phyloP scores from a whole-genome alignment of 805 yeast genomes.

The Yarrowia bubula region DNA sequence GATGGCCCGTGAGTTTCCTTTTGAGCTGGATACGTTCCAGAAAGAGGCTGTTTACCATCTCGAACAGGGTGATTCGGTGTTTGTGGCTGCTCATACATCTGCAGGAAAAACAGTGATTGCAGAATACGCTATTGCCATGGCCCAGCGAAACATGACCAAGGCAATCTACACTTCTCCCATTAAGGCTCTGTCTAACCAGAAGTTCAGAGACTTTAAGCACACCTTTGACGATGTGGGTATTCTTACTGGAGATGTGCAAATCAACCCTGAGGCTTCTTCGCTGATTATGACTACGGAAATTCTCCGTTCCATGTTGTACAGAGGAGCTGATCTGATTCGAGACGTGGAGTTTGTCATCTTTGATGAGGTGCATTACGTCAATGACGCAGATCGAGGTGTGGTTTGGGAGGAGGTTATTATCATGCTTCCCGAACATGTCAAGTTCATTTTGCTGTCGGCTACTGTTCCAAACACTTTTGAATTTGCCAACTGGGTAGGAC shows the following conservation, averaged over 20 bases:
- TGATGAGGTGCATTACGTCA: conserved; percentile 97
- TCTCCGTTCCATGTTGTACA: conserved; percentile 89
- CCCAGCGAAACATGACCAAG: conserved; percentile 91
- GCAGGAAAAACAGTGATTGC: conserved; percentile 99
- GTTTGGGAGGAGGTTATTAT: conserved; percentile 99
- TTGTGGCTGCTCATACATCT: conserved; percentile 98
- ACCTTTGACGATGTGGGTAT: conserved; percentile 87
- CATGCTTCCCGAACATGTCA: conserved; percentile 95
- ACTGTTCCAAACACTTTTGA: conserved; percentile 98
- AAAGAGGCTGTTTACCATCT: conserved; percentile 95
- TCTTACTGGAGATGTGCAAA: conserved; percentile 96
- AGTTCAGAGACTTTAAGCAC: conserved; percentile 81
- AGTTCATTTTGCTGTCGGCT: conserved; percentile 86
- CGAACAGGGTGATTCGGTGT: conserved; percentile 97
- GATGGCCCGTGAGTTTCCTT: conserved; percentile 94
- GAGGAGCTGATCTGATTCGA: conserved; percentile 94
- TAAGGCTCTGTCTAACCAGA: conserved; percentile 85
- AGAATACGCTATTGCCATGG: conserved; percentile 97
- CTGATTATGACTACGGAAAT: conserved; percentile 98
- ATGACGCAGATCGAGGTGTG: conserved; percentile 95
- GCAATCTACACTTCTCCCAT: conserved; percentile 96
- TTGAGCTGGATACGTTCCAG: conserved; percentile 90
- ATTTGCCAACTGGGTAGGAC: conserved; percentile 97
- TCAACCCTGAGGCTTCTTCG: conserved; percentile 94
- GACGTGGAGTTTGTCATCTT: conserved; percentile 97